Evolutionary conservation across 2,329 filamentous ascomycete species (phyloP).

Genomic region (Hymenotorrendiella dingleyae): DNA sequence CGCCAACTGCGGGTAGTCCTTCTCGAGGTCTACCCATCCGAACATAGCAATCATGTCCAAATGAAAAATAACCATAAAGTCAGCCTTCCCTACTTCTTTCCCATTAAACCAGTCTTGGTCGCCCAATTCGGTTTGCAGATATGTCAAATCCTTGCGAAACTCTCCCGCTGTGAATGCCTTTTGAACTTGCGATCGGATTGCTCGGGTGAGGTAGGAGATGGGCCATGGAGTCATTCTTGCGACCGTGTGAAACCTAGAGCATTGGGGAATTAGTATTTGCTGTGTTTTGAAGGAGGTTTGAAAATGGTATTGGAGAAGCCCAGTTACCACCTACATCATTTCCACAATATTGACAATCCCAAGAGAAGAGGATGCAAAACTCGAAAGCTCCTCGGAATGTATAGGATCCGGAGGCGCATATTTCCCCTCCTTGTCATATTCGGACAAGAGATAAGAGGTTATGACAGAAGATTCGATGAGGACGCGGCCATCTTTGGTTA

Average conservation of each 20-base stretch:
- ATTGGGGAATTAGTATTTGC: no score
- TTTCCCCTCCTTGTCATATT: conserved; percentile 26
- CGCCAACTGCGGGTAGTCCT: conserved; percentile 29
- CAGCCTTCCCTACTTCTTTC: conserved; percentile 26
- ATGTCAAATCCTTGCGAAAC: conserved; percentile 18
- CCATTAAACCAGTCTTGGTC: conserved; percentile 30
- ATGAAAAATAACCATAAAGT: conserved; percentile 32
- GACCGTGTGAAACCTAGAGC: conserved; percentile 22
- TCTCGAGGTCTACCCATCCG: conserved; percentile 27
- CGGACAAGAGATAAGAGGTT: conserved; percentile 29
- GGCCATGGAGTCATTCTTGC: conserved; percentile 24
- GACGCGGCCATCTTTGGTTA: conserved; percentile 24
- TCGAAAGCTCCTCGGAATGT: conserved; percentile 27
- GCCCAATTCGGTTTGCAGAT: conserved; percentile 22
- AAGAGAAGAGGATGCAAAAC: conserved; percentile 26
- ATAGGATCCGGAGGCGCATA: conserved; percentile 27
- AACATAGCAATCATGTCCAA: conserved; percentile 30
- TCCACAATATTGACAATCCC: conserved; percentile 20
- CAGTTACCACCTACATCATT: no score
- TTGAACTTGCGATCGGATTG: conserved; percentile 14
- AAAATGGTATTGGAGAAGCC: no score
- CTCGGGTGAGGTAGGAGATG: conserved; percentile 15
- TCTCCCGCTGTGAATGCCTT: conserved; percentile 18
- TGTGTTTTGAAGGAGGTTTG: no score
- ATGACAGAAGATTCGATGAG: conserved; percentile 31